A percentile compares a stretch with the other conserved stretches of the same genome.
phyloP scores from a whole-genome alignment of 345 rosid species.

The Excoecaria agallocha region DNA sequence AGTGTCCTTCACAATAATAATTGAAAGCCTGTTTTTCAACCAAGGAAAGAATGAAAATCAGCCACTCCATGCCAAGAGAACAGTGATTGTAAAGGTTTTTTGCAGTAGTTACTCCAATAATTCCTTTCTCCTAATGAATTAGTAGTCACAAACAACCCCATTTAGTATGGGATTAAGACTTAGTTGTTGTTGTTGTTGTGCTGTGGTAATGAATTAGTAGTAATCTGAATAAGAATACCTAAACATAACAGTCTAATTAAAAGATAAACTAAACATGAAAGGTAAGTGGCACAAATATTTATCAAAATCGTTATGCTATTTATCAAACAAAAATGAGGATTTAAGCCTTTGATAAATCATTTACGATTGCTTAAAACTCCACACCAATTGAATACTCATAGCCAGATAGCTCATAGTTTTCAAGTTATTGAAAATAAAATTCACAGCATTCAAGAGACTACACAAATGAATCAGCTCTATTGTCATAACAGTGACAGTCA shows the following conservation, averaged over 20 bases:
- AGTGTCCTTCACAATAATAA: slow-evolving; percentile 62
- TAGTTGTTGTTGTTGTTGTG: no score
- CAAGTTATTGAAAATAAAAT: not conserved
- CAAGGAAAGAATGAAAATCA: slow-evolving; percentile 21
- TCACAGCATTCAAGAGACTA: not conserved
- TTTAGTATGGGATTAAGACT: no score
- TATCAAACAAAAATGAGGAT: not conserved
- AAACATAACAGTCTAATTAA: not conserved
- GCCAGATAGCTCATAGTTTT: not conserved
- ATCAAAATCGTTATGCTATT: not conserved
- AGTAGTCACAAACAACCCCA: no score
- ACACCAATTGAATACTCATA: not conserved
- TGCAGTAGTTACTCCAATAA: not conserved
- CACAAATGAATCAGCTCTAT: not conserved
- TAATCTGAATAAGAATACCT: not conserved
- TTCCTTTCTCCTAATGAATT: not conserved
- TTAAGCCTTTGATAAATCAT: not conserved
- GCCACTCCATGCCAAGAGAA: not conserved
- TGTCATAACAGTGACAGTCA: not conserved
- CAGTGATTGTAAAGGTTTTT: not conserved
- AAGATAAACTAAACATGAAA: not conserved
- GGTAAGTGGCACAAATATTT: not conserved
- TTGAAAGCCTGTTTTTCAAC: slow-evolving; percentile 62
- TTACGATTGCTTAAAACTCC: not conserved
- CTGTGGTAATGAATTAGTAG: not conserved